A percentile compares a stretch with the other conserved stretches of the same genome.
These are phyloP conservation scores for Viridothelium virens DNA, from an alignment of 495 filamentous ascomycete genomes.

Conservation along the genomic window DNA sequence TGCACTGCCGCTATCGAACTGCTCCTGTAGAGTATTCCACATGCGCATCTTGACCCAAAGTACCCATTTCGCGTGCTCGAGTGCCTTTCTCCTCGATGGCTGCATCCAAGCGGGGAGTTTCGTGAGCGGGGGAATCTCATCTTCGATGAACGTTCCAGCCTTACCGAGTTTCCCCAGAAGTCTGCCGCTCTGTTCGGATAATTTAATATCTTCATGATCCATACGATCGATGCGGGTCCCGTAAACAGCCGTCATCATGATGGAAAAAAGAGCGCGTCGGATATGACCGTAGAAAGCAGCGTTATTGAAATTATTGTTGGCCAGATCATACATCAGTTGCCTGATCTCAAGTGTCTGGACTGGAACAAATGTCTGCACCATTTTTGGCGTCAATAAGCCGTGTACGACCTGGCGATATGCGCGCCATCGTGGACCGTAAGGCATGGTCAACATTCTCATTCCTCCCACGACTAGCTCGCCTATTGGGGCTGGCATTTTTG, in stretches of 20 bases:
- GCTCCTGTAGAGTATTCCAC: constrained; percentile 19
- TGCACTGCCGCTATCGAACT: constrained; percentile 22
- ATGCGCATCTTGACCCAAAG: constrained; percentile 22
- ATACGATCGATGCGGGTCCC: constrained; percentile 23
- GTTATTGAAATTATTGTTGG: constrained; percentile 22
- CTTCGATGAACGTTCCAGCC: constrained; percentile 26
- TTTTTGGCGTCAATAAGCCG: constrained; percentile 25
- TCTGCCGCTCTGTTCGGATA: constrained; percentile 22
- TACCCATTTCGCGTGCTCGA: constrained; percentile 25
- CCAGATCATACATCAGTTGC: constrained; percentile 28
- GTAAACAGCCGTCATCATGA: constrained; percentile 31
- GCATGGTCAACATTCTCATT: constrained; percentile 26
- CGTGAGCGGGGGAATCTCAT: constrained; percentile 24
- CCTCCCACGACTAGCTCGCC: constrained; percentile 27
- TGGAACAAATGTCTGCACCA: constrained; percentile 23
- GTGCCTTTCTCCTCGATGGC: constrained; percentile 19
- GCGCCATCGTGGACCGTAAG: constrained; percentile 27
- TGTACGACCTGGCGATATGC: constrained; percentile 29
- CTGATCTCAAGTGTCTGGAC: constrained; percentile 33
- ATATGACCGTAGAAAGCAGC: constrained; percentile 24
- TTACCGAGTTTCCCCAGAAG: constrained; percentile 19
- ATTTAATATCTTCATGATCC: constrained; percentile 25
- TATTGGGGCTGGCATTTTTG: constrained; percentile 29
- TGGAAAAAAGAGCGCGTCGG: constrained; percentile 27
- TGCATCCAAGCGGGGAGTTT: constrained; percentile 23